phyloP scores from a whole-genome alignment of 306 rosid species.

The Calophaca sinica region DNA sequence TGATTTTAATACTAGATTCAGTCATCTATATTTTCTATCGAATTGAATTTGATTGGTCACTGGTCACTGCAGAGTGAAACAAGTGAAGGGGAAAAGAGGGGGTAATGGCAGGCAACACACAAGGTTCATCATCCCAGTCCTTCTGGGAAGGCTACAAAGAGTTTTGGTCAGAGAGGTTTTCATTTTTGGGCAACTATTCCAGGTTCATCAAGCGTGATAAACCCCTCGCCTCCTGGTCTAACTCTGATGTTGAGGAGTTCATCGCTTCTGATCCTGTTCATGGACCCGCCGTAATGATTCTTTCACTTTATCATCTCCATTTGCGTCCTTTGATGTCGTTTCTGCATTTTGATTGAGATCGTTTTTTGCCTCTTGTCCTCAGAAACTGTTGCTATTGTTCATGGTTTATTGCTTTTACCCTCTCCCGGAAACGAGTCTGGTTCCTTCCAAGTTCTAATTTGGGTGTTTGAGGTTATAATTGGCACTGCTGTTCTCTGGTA shows the following conservation, averaged over 20 bases:
- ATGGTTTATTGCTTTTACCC: slow-evolving; percentile 9
- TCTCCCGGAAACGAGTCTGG: neutral
- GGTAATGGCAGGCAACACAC: slow-evolving; percentile 48
- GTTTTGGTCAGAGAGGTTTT: slow-evolving; percentile 73
- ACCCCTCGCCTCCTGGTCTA: slow-evolving; percentile 73
- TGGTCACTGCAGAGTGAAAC: slow-evolving; percentile 27
- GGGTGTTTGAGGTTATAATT: neutral
- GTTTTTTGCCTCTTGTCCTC: neutral
- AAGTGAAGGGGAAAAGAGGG: slow-evolving; percentile 12
- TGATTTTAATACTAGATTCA: slow-evolving; percentile 35
- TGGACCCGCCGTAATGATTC: slow-evolving; percentile 66
- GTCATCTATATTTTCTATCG: neutral
- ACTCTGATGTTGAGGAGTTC: slow-evolving; percentile 71
- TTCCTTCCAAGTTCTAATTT: neutral
- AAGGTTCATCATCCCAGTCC: slow-evolving; percentile 57
- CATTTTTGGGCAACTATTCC: slow-evolving; percentile 64
- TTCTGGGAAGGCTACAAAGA: slow-evolving; percentile 70
- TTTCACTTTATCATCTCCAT: slow-evolving; percentile 14
- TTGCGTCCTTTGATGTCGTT: slow-evolving; percentile 12
- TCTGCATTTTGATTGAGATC: neutral
- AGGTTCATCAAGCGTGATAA: slow-evolving; percentile 64
- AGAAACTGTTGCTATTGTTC: neutral
- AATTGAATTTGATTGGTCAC: slow-evolving; percentile 8
- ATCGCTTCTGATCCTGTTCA: slow-evolving; percentile 81
- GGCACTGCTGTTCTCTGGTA: neutral